Percentiles rank a stretch among this genome's conserved stretches.
Conservation (phyloP, 2,329 filamentous ascomycete genomes). For the Chalaropsis ovoidea region DNA sequence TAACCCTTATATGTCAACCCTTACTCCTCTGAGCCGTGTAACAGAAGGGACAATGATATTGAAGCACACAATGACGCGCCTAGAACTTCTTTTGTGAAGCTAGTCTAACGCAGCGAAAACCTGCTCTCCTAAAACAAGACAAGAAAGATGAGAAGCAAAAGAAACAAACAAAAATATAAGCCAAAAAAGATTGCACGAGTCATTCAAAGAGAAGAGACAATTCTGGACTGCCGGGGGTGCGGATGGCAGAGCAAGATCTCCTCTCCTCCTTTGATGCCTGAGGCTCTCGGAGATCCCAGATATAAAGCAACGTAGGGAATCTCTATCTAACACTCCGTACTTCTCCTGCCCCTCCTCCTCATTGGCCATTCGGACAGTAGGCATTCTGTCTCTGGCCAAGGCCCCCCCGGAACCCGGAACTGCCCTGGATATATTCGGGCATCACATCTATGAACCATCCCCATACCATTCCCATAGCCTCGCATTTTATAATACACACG, state of each 20-base stretch:
- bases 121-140: neutral
- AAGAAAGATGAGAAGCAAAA: neutral
- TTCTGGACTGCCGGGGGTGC: constrained; percentile 1
- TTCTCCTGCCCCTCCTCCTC: too few species aligned
- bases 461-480: neutral
- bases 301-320: neutral
- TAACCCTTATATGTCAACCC: too few species aligned
- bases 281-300: constrained; percentile 8
- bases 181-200: neutral
- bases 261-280: neutral
- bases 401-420: constrained; percentile 9
- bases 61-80: neutral
- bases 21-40: too few species aligned
- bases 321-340: constrained; percentile 9
- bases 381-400: constrained; percentile 14
- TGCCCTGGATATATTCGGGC: constrained; percentile 15
- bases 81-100: neutral
- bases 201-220: neutral
- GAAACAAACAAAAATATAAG: neutral
- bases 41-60: neutral
- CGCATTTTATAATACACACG: neutral
- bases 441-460: constrained; percentile 1
- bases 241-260: constrained; percentile 1
- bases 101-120: neutral
- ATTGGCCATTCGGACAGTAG: constrained; percentile 2